Conservation (phyloP, 1,139 yeast genomes). For the Suhomyces maxii region DNA sequence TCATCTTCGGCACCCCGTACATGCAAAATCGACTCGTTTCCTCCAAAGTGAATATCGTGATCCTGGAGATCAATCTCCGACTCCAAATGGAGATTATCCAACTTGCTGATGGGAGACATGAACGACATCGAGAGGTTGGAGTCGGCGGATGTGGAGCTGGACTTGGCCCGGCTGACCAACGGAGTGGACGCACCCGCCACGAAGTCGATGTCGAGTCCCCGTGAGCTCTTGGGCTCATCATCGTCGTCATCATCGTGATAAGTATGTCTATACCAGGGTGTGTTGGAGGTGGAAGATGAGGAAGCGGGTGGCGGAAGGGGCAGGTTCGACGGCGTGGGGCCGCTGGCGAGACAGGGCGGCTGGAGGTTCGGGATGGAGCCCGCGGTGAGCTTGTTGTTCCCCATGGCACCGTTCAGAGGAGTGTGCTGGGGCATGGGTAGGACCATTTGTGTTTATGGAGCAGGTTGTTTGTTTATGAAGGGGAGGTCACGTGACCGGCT, state of each 20-base stretch:
- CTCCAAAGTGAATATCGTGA: slow-evolving; percentile 2
- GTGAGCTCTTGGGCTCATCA: slow-evolving; percentile 11
- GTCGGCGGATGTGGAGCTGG: slow-evolving; percentile 7
- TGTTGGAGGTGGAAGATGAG: slow-evolving; percentile 8
- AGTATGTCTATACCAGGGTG: slow-evolving; percentile 15
- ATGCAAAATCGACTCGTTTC: slow-evolving; percentile 1
- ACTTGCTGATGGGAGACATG: slow-evolving; percentile 33
- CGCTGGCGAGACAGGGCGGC: slow-evolving; percentile 12
- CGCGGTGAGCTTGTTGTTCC: slow-evolving; percentile 10
- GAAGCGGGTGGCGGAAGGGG: slow-evolving; percentile 8
- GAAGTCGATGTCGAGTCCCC: slow-evolving; percentile 19
- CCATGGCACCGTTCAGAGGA: slow-evolving; percentile 3
- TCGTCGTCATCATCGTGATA: slow-evolving; percentile 21
- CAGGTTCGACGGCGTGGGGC: background rate
- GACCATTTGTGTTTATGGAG: slow-evolving; percentile 3
- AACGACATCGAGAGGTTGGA: slow-evolving; percentile 27
- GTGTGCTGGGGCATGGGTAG: slow-evolving; percentile 5
- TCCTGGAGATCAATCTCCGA: slow-evolving; percentile 13
- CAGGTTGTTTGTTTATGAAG: slow-evolving; percentile 5
- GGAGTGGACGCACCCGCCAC: slow-evolving; percentile 41
- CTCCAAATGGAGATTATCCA: slow-evolving; percentile 18
- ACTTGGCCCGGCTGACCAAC: slow-evolving; percentile 15
- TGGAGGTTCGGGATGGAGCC: slow-evolving; percentile 16
- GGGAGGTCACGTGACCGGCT: background rate
- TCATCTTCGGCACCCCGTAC: background rate